These are phyloP conservation scores for Pisolithus microcarpus DNA, from an alignment of 768 basidiomycete species.

Conservation along the genomic window DNA sequence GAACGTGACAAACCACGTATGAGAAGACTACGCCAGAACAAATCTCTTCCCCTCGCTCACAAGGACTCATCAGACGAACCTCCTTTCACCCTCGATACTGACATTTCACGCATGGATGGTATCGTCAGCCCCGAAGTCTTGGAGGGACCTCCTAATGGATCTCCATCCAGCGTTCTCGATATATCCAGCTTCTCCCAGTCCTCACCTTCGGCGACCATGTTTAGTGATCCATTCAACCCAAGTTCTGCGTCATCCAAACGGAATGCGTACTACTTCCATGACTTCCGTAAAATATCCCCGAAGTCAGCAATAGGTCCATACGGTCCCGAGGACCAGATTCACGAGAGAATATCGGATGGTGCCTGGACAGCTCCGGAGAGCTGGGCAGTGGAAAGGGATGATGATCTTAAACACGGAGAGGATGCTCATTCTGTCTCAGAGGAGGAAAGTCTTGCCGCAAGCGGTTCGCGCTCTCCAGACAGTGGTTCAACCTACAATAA, in stretches of 20 bases:
- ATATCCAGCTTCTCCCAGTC: constrained; percentile 37
- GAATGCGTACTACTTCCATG: constrained; percentile 12
- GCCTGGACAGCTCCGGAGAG: constrained; percentile 70
- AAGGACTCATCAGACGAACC: constrained; percentile 29
- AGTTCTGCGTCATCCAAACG: constrained; percentile 14
- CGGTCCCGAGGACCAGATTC: constrained; percentile 5
- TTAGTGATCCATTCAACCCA: constrained; percentile 32
- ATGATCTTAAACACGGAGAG: constrained; percentile 28
- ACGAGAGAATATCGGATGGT: constrained; percentile 18
- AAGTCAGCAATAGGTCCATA: constrained; percentile 29
- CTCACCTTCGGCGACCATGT: constrained; percentile 25
- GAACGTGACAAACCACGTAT: constrained; percentile 20
- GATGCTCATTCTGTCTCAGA: constrained; percentile 40
- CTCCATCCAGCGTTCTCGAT: constrained; percentile 13
- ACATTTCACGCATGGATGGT: constrained; percentile 64
- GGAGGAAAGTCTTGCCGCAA: constrained; percentile 16
- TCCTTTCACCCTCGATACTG: constrained; percentile 19
- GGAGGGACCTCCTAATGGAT: constrained; percentile 13
- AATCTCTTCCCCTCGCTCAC: constrained; percentile 11
- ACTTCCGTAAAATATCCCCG: constrained; percentile 44
- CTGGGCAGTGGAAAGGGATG: constrained; percentile 60
- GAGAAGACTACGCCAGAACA: constrained; percentile 19
- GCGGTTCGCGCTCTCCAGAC: constrained; percentile 12
- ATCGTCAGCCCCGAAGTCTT: constrained; percentile 48
- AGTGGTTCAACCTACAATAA: constrained; percentile 10